phyloP scores from a whole-genome alignment of 495 filamentous ascomycete species.

The Penicillium maclennaniae region DNA sequence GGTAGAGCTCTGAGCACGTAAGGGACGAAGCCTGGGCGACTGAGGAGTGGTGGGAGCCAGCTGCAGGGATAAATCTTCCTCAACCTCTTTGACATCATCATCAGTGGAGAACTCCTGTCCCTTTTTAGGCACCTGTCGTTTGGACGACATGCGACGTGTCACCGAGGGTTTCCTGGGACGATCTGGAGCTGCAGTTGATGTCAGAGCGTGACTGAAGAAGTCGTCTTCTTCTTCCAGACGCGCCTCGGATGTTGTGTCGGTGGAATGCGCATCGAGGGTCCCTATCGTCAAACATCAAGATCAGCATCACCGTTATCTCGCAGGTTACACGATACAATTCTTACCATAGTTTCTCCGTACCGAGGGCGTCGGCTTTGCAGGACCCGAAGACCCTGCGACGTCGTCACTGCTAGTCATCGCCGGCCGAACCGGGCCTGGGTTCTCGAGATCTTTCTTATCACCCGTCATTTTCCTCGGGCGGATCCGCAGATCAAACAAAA shows the following conservation, averaged over 20 bases:
- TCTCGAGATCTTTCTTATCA: constrained; percentile 16
- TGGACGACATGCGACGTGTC: constrained; percentile 69
- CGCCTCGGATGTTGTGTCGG: constrained; percentile 27
- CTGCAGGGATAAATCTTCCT: constrained; percentile 47
- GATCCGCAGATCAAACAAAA: constrained; percentile 7
- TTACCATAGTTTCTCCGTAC: constrained; percentile 37
- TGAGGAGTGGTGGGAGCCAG: constrained; percentile 29
- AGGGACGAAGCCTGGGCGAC: constrained; percentile 39
- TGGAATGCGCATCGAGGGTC: constrained; percentile 29
- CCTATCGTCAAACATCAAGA: constrained; percentile 25
- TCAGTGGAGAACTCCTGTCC: constrained; percentile 92
- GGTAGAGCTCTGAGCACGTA: constrained; percentile 55
- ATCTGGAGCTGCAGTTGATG: constrained; percentile 53
- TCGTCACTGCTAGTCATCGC: constrained; percentile 11
- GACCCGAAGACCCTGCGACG: constrained; percentile 2
- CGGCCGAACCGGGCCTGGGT: constrained; percentile 11
- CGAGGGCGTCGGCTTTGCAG: constrained; percentile 21
- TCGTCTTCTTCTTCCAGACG: constrained; percentile 33
- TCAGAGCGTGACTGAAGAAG: constrained; percentile 21
- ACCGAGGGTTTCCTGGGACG: constrained; percentile 69
- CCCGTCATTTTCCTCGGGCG: constrained; percentile 13
- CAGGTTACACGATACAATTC: constrained; percentile 17
- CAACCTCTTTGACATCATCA: constrained; percentile 81
- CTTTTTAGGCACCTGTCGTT: constrained; percentile 66
- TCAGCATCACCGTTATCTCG: constrained; percentile 3